Evolutionary conservation across 306 rosid genomes (phyloP).

Genomic region (Citrullus mucosospermus): DNA sequence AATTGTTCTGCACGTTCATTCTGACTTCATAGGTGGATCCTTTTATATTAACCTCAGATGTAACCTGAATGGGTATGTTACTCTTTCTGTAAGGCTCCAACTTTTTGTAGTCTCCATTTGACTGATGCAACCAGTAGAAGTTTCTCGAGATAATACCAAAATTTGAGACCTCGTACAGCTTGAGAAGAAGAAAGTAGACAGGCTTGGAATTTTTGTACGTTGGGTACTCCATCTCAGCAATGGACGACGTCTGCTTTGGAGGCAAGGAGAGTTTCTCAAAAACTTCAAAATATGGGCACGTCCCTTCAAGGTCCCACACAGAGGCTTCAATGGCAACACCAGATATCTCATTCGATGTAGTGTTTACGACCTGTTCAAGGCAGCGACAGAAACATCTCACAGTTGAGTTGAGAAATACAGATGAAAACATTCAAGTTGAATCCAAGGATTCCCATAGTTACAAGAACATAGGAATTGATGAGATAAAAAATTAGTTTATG

Average conservation of each 20-base stretch:
- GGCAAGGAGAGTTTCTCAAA: conserved; percentile 41
- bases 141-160: conserved; percentile 55
- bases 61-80: conserved; percentile 59
- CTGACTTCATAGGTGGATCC: conserved; percentile 53
- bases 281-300: conserved; percentile 53
- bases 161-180: conserved; percentile 56
- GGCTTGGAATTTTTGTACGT: conserved; percentile 58
- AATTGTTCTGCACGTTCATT: conserved; percentile 53
- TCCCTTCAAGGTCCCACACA: conserved; percentile 89
- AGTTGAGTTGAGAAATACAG: neutral
- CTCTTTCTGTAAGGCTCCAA: conserved; percentile 59
- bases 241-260: conserved; percentile 46
- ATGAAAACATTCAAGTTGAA: neutral
- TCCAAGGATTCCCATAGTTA: neutral
- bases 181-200: conserved; percentile 85
- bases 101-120: conserved; percentile 74
- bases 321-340: conserved; percentile 63
- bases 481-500: neutral
- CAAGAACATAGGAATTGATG: neutral
- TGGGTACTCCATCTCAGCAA: conserved; percentile 73
- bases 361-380: conserved; percentile 66
- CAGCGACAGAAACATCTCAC: neutral
- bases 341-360: conserved; percentile 55
- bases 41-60: conserved; percentile 36
- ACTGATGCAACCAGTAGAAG: conserved; percentile 80